Percentiles rank a stretch among this genome's conserved stretches.
phyloP scores from a whole-genome alignment of 2,329 filamentous ascomycete genomes.

The Trichophyton mentagrophytes region DNA sequence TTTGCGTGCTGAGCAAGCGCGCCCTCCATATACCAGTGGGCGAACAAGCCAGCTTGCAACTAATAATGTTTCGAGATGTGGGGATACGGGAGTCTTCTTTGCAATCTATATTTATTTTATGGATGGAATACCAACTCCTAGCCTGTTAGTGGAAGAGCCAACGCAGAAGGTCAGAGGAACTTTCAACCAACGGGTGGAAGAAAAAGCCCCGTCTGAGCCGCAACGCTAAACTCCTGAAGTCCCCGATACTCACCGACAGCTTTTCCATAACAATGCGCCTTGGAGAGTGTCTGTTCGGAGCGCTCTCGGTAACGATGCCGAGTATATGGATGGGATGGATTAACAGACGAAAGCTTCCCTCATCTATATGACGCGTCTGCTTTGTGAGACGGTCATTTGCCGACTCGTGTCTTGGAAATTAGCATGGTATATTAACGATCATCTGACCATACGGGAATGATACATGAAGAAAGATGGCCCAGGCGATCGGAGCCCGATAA shows the following conservation, averaged over 20 bases:
- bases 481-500: background rate
- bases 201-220: background rate
- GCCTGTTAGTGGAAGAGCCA: background rate
- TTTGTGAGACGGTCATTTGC: background rate
- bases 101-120: background rate
- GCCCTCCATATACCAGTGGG: background rate
- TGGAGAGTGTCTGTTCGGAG: background rate
- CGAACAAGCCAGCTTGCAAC: background rate
- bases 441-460: background rate
- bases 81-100: background rate
- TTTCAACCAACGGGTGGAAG: background rate
- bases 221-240: background rate
- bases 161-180: background rate
- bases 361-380: constrained; percentile 1
- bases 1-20: background rate
- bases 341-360: background rate
- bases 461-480: background rate
- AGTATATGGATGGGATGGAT: background rate
- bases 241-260: background rate
- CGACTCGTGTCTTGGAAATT: background rate
- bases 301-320: background rate
- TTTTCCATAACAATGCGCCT: background rate
- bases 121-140: background rate
- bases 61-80: background rate
- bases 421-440: background rate